Base-by-base conservation (phyloP, 306 rosid species). In the Prunus campanulata region DNA sequence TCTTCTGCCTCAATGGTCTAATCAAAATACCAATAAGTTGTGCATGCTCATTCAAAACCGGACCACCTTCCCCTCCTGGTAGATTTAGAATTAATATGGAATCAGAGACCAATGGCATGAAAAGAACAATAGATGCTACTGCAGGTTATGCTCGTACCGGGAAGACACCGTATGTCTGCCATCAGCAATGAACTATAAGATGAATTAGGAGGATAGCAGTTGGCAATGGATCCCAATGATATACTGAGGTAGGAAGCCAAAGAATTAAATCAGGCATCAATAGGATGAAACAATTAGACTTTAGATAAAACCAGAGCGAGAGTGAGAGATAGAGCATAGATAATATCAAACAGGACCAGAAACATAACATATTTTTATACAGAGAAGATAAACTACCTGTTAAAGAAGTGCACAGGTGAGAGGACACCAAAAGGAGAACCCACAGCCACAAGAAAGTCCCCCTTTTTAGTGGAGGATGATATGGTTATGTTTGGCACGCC, bases 401-500 rank as follows among this genome's bases (percentile, higher is more conserved):
- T 95, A 79, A 89, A 89, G 88, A 95, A 95, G 81, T 95, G 98
- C 66, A 88, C 61, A 18, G 97, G 95, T 86, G 97, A 92, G 68
- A 95, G 79, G 81, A 95, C 83, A 59, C 98, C 98, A 86, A 95
- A 95, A 69, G 98, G 98, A 83, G 98, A 94, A 79, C 97, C 98
- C 77, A 94, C 87, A 42, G 92, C 93, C 71, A 94, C 82, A 80
- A 90, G 92, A 83, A 88, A 90, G 84, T 87, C 83, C 70, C 98
- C 98, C 83, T 87, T 89, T 78, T 84, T 88, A 81, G 78, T 83
- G 81, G 82, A 84, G 76, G 91, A 83, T 46, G 93, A 87, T 79
- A 84, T 71, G 32, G 70, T 48, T 80, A 82, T 74, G 73, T 82
- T 84, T 79, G 90, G 86, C 82, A 68, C 44, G 35, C 78, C 92